Evolutionary conservation across 2,329 filamentous ascomycete species (phyloP).

Genomic region (Diplodia scrobiculata): DNA sequence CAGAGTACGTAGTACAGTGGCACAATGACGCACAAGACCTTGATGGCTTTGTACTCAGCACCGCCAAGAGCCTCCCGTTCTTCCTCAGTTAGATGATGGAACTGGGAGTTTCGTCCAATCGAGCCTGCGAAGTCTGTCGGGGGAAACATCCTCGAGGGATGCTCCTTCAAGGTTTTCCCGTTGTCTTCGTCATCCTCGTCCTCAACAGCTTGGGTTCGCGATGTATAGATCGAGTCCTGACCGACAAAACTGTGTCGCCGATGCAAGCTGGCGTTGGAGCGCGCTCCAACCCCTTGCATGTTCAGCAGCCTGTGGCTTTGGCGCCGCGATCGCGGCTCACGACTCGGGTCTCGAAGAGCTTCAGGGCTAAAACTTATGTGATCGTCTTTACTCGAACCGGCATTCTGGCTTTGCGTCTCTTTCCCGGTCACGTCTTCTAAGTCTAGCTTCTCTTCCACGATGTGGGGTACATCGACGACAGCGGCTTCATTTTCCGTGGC

Average conservation of each 20-base stretch:
- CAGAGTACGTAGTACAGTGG: conserved; percentile 62
- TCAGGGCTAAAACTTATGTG: conserved; percentile 40
- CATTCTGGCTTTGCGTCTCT: background rate
- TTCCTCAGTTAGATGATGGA: conserved; percentile 56
- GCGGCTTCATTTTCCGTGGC: background rate
- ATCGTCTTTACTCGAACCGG: conserved; percentile 25
- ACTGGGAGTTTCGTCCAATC: conserved; percentile 54
- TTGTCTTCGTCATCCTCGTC: conserved; percentile 1
- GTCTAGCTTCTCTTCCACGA: background rate
- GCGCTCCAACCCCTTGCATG: conserved; percentile 43
- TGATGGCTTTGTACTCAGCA: conserved; percentile 65
- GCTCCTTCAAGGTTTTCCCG: conserved; percentile 12
- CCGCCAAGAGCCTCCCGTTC: conserved; percentile 63
- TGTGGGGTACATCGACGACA: background rate
- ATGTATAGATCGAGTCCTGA: conserved; percentile 1
- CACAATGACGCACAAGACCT: conserved; percentile 61
- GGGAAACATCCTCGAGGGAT: conserved; percentile 30
- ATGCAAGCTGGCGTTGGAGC: conserved; percentile 37
- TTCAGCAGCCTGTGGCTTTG: conserved; percentile 36
- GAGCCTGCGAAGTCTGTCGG: conserved; percentile 40
- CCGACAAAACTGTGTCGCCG: conserved; percentile 24
- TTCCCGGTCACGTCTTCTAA: background rate
- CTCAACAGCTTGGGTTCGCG: background rate
- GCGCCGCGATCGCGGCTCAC: conserved; percentile 25
- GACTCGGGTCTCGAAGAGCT: conserved; percentile 32